Base-by-base conservation (phyloP, 306 rosid genomes). In the Begonia fuchsioides region DNA sequence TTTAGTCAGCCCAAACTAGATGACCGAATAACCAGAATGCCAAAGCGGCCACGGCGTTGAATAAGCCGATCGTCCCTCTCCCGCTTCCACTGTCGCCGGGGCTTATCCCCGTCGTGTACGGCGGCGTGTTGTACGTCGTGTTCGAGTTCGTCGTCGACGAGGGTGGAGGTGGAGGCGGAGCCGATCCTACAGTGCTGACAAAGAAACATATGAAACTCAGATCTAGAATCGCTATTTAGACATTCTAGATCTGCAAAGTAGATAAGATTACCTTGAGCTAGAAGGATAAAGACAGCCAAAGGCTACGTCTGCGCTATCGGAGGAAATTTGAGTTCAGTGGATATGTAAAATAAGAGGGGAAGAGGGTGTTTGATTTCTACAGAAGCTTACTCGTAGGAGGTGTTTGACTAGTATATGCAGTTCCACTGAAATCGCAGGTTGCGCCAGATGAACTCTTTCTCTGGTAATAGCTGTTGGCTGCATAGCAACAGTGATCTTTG, bases 391-490 rank as follows among this genome's bases (percentile, higher is more conserved):
- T 76, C 79, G 95, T 51, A 38, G 98, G 98, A 17, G 94, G 64
- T 63, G 70, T 73, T 50, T 13, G 61, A 44, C 62, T 65, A 8
- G 60, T 11, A 3, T 41, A 14, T 51, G 96, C 98, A 49, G 65
- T 12, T 52, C 94, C 86, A 10, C 79, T 5, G 52, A 92, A 92
- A 76, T 92, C 94, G 70, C 98, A 92, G 61, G 70, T 82, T 52
- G 83, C 80, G 12, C 45, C 67, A 51, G 43, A 52, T 48, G 77
- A 80, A 56, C 80, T 77, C 68, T 71, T 92, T 62, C 2, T 79
- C 62, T 92, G 98, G 57, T 68, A 92, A 60, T 92, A 85, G 77
- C 98, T 92, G 38, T 86, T 92, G 3, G 74, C 96, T 19, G 98
- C 98, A 62, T 72, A 92, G 48, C 17, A 80, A 61, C 98, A 92